A percentile compares a stretch with the other conserved stretches of the same genome.
Conservation (phyloP, 768 basidiomycete species). For the Candolleomyces efflorescens region DNA sequence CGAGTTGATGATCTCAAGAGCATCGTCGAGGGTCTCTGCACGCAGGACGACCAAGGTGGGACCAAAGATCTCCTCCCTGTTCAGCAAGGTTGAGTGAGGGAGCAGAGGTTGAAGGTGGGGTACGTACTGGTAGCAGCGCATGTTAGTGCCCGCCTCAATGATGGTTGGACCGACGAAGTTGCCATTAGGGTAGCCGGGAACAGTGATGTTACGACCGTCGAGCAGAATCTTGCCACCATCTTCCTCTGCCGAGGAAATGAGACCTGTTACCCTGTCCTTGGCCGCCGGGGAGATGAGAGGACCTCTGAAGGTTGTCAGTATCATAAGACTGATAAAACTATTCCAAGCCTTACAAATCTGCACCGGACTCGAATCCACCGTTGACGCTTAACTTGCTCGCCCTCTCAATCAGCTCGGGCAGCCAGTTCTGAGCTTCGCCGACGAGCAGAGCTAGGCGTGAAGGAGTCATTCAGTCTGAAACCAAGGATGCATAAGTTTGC, state of each 20-base stretch:
- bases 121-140: constrained; percentile 83
- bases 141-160: constrained; percentile 74
- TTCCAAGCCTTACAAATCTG: constrained; percentile 61
- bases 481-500: not conserved
- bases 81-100: not conserved
- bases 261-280: constrained; percentile 66
- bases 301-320: constrained; percentile 38
- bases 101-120: not conserved
- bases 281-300: constrained; percentile 82
- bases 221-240: constrained; percentile 86
- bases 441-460: constrained; percentile 62
- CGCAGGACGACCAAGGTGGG: constrained; percentile 78
- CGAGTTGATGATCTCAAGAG: constrained; percentile 82
- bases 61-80: constrained; percentile 92
- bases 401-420: constrained; percentile 81
- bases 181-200: constrained; percentile 76
- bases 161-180: constrained; percentile 96
- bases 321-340: not conserved
- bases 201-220: constrained; percentile 72
- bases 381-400: constrained; percentile 76
- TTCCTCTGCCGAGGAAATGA: constrained; percentile 69
- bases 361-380: constrained; percentile 84
- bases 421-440: constrained; percentile 74
- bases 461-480: not conserved
- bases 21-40: constrained; percentile 85